Evolutionary conservation across 352 stramenopile species (phyloP), one percentile per base, ranked within the genome.

Genomic region (Stramenopiles sp.): DNA sequence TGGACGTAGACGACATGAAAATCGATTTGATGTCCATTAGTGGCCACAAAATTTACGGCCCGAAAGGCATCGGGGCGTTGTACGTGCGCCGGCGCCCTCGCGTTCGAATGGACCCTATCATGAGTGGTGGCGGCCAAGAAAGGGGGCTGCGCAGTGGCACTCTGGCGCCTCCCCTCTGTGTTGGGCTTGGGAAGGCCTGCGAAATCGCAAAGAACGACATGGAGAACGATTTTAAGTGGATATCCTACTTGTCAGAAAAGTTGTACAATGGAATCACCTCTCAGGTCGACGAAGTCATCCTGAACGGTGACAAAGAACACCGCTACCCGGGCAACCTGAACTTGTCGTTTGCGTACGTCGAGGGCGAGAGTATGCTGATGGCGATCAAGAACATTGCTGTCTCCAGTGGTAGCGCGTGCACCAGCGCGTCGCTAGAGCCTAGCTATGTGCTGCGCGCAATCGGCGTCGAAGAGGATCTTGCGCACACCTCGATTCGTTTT

Each of bases 341-440:
- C 84, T 89, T 98, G 43, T 98, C 90, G 75, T 99, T 99, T 84
- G 93, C 95, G 3, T 99, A 98, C 83, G 95, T 99, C 12, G 95
- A 99, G 79, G 96, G 96, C 74, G 96, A 99, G 83, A 96, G 86
- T 76, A 84, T 99, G 76, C 84, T 99, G 31, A 99, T 99, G 96
- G 92, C 92, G 68, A 83, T 94, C 68, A 98, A 98, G 83, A 98
- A 98, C 83, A 95, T 99, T 74, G 95, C 95, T 0, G 95, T 99
- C 33, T 96, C 86, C 31, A 97, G 87, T 34, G 96, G 94, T 73
- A 96, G 87, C 68, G 94, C 95, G 0, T 99, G 94, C 82, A 99
- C 94, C 25, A 89, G 86, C 31, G 94, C 94, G 25, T 97, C 89
- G 37, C 85, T 99, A 0, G 95, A 99, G 84, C 95, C 96, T 74